phyloP scores from a whole-genome alignment of 2,329 filamentous ascomycete species.

The Chrysoporthe austroafricana region DNA sequence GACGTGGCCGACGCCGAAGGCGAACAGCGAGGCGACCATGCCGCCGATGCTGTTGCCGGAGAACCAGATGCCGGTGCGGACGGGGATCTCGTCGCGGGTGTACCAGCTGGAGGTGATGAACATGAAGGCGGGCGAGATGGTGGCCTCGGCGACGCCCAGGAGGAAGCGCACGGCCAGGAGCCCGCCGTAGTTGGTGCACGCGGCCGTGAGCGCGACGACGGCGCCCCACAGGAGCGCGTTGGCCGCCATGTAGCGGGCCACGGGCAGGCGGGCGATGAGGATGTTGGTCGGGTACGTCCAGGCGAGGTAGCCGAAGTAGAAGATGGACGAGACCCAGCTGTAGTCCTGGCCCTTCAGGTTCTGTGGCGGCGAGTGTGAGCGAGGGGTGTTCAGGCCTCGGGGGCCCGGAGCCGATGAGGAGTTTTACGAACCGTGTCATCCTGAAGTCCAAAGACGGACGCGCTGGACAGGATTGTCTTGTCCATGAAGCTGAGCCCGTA shows the following conservation, averaged over 20 bases:
- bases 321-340: conserved; percentile 50
- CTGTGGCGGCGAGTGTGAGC: conserved; percentile 7
- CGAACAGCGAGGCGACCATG: conserved; percentile 52
- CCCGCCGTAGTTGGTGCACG: conserved; percentile 52
- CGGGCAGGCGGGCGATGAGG: conserved; percentile 51
- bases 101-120: conserved; percentile 61
- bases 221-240: conserved; percentile 57
- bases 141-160: conserved; percentile 59
- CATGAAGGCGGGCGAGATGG: conserved; percentile 58
- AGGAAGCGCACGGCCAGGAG: conserved; percentile 57
- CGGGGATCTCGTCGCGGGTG: conserved; percentile 59
- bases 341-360: conserved; percentile 49
- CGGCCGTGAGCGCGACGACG: conserved; percentile 49
- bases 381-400: not conserved
- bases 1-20: conserved; percentile 61
- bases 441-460: conserved; percentile 59
- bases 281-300: conserved; percentile 47
- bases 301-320: conserved; percentile 48
- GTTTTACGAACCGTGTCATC: conserved; percentile 45
- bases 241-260: conserved; percentile 50
- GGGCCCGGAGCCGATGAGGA: not conserved
- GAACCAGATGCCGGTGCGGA: conserved; percentile 60
- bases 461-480: conserved; percentile 60
- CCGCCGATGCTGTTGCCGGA: conserved; percentile 54
- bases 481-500: conserved; percentile 67